Base-by-base conservation (phyloP, 2,329 filamentous ascomycete genomes). In the Paecilomyces formosus region DNA sequence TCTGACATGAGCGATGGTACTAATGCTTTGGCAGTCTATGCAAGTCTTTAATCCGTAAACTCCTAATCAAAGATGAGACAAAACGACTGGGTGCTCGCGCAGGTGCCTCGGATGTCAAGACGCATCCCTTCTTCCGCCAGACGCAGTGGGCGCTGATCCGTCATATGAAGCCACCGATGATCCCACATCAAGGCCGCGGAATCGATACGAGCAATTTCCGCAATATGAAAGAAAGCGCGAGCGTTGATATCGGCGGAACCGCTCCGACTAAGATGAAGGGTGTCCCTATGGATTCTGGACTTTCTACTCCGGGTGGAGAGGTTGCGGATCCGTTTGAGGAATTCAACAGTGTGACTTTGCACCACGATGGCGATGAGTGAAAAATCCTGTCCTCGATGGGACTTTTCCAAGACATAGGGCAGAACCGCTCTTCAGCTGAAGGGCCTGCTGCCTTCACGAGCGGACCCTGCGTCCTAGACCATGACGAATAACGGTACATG, bases 11-110 rank as follows among this genome's bases (percentile, higher is more conserved):
- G n/a, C 39, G 9, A 21, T 21, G 18, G n/a, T 45, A 55, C 28
- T 31, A 12, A 13, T 28, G 13, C 4, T 49, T 8, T 9, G n/a
- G 18, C 62, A 97, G 93, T 72, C 83, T 97, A 53, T 99, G 94
- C 81, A 99, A 99, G 78, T 95, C 90, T 3, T 79, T 99, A 62
- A 96, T 99, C 71, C 86, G 94, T 64, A 99, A 99, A 77, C 83
- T 99, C 13, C 82, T 99, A 52, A 97, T 97, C 81, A 99, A 99
- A 76, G 94, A 99, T 66, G 94, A 99, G 76, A 92, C 93, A 60
- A 88, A 92, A 61, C 88, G 94, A 60, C 83, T 99, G 51, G 94
- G 94, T 60, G 95, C 94, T 54, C 89, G 94, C 61, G 94, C 94
- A 2, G 94, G 94, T 62, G 94, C 94, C 8, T 97, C 92, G 1